Evolutionary conservation across 139 green algal species (phyloP).

Genomic region (Dunaliella primolecta): DNA sequence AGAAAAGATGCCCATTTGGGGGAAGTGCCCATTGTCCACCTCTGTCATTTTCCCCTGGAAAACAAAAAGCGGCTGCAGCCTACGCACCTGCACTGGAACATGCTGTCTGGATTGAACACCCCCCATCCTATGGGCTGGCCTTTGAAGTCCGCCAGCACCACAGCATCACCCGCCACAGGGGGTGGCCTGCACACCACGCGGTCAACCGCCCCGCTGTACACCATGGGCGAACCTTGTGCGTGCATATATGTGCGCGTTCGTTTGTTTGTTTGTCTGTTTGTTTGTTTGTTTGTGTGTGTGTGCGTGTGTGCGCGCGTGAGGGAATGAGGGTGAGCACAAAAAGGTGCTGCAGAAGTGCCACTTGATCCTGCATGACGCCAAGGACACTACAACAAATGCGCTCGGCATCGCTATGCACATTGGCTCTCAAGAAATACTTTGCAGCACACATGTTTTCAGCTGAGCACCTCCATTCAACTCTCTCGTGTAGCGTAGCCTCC

Average conservation of each 20-base stretch:
- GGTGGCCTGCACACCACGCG: slow-evolving; percentile 46
- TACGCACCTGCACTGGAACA: slow-evolving; percentile 74
- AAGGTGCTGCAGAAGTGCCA: too few relatives aligned
- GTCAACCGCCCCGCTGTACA: slow-evolving; percentile 74
- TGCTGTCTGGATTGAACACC: slow-evolving; percentile 75
- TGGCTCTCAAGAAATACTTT: too few relatives aligned
- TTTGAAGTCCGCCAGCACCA: slow-evolving; percentile 58
- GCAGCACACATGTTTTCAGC: too few relatives aligned
- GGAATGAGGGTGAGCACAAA: not conserved
- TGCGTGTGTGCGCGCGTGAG: not conserved
- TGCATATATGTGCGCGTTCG: not conserved
- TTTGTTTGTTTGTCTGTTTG: not conserved
- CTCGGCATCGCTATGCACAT: too few relatives aligned
- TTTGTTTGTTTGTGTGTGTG: not conserved
- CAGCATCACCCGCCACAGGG: slow-evolving; percentile 52
- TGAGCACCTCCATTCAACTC: too few relatives aligned
- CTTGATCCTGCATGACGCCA: too few relatives aligned
- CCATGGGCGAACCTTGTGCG: slow-evolving; percentile 12
- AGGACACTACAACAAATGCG: too few relatives aligned
- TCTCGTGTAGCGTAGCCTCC: too few relatives aligned
- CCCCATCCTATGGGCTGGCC: slow-evolving; percentile 65
- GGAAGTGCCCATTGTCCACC: too few relatives aligned
- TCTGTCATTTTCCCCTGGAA: too few relatives aligned
- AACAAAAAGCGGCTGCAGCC: too few relatives aligned
- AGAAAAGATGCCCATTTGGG: too few relatives aligned